Base-by-base conservation (phyloP, 805 yeast genomes). In the Myxozyma melibiosi region DNA sequence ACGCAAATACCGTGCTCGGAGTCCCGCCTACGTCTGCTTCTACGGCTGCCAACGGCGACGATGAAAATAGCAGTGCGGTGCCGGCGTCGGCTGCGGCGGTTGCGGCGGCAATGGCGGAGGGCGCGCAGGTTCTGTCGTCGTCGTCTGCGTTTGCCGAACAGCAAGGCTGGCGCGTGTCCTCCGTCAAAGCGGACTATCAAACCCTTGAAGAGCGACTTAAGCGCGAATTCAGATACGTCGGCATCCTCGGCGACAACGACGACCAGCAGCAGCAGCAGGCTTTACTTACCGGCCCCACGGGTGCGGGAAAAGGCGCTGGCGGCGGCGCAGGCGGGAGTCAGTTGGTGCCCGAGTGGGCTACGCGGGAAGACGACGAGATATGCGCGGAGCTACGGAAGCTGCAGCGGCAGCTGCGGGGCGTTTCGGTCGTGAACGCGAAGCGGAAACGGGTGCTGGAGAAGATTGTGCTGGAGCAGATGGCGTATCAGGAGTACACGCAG, bases 341-440 rank as follows among this genome's bases (percentile, higher is more conserved):
- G n/a, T n/a, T n/a, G n/a, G 78, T 56, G 38, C 74, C 69, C 69
- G 76, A 67, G 22, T 64, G 65, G 66, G 24, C 62, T 1, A 83
- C 84, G 38, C 81, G 87, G 56, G 97, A 94, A 68, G 99, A 94
- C 71, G 99, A 94, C 73, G 98, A 94, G 71, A 82, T 94, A 3
- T 85, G 95, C 61, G 84, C 86, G 0, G 97, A 92, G 68, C 74
- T 94, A 60, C 78, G 99, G 57, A 70, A 70, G 14, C 74, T 92
- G 48, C 97, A 94, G 68, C 74, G 75, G 43, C 84, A 86, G 56
- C 75, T 94, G 57, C 81, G 78, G 62, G 79, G 77, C 20, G 84
- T 85, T 0, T 80, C 84, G 2, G 76, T 74, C 24, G 76, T 81
- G 55, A 94, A 94, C 70, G 79, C 84, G 55, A 81, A 79, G 58